A percentile compares a stretch with the other conserved stretches of the same genome.
Conservation (phyloP, 2,329 filamentous ascomycete species). For the Grosmannia huntii region DNA sequence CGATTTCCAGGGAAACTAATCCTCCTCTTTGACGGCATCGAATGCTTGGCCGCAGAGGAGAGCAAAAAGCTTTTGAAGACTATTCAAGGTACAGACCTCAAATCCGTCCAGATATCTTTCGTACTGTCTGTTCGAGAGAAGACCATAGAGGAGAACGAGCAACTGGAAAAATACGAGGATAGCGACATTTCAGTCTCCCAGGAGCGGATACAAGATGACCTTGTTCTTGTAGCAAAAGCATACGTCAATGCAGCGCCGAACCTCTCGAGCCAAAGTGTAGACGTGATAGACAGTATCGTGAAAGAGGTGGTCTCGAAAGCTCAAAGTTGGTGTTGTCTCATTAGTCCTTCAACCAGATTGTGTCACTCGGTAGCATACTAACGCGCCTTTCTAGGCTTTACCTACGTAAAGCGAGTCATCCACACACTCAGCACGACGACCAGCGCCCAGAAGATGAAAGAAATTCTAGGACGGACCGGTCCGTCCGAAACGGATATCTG, state of each 20-base stretch:
- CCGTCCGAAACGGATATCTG: too few species aligned
- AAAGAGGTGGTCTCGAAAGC: too few species aligned
- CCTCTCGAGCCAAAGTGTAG: background rate
- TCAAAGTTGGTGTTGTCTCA: too few species aligned
- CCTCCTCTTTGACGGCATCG: background rate
- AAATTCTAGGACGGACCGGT: too few species aligned
- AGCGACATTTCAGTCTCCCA: background rate
- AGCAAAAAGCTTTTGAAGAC: background rate
- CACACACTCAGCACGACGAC: too few species aligned
- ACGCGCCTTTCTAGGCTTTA: too few species aligned
- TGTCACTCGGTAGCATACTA: too few species aligned
- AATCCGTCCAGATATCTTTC: background rate
- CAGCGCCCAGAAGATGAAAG: too few species aligned
- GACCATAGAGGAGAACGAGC: background rate
- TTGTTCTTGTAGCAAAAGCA: background rate
- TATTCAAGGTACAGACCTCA: background rate
- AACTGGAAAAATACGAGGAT: background rate
- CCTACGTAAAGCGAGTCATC: too few species aligned
- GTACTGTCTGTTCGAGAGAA: background rate
- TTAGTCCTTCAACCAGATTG: too few species aligned
- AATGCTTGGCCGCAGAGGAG: background rate
- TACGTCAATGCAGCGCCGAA: background rate
- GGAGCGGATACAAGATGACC: slow-evolving; percentile 6
- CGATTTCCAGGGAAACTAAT: background rate
- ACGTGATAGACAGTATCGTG: background rate